Base-by-base conservation (phyloP, 2,329 filamentous ascomycete species). In the Lasiodiplodia hormozganensis region DNA sequence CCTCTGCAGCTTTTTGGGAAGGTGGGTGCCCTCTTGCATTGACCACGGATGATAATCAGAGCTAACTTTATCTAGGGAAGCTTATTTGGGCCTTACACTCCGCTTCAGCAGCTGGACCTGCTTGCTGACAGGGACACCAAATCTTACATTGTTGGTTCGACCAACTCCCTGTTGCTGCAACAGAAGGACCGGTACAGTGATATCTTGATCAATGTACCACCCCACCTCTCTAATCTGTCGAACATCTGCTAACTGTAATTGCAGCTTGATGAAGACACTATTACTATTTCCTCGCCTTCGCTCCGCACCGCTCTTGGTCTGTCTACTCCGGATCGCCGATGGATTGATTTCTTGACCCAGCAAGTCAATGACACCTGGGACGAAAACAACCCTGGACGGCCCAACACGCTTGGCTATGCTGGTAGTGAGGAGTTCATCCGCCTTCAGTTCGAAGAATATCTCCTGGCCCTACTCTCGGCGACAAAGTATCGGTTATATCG, bases 371-470 rank as follows among this genome's bases (percentile, higher is more conserved):
- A 98, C 72, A 97, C 96, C 0, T 99, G 96, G 96, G 96, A 99
- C 76, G 93, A 97, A 52, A 71, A 89, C 4, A 95, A 98, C 75
- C 96, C 96, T 0, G 88, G 89, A 70, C 87, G 92, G 58, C 96
- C 96, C n/a, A 97, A 94, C 75, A 97, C 93, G 2, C 90, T 97
- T 84, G 94, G 94, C 36, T 99, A 97, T 76, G 90, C 93, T 47
- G 96, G 96, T 36, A 97, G 94, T 71, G 96, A 99, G 81, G 96
- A 98, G 77, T 97, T 97, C 76, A 99, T 99, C 74, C 89, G 96
- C 36, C 88, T 97, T 51, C 95, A 98, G 75, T 99, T 99, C 71
- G 96, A 99, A 80, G 94, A 97, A 75, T 99, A 99, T 76, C 87
- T 99, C 6, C 86, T 98, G 28, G 93, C 94, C 0, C 86, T 99